Conservation (phyloP, 805 yeast genomes). For the Saccharomycopsis synnaedendra region DNA sequence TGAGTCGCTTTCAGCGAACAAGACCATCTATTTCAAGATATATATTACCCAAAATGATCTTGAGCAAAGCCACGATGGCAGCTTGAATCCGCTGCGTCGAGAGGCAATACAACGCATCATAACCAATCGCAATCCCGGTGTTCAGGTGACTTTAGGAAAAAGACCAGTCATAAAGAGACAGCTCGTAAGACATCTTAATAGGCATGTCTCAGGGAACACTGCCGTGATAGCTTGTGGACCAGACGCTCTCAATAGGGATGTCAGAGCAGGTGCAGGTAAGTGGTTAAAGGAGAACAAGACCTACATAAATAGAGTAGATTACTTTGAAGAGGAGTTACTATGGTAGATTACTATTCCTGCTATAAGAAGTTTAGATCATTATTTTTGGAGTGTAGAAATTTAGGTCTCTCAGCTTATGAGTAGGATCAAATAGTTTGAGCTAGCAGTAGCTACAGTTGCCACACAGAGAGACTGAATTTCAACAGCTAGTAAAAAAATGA, state of each 20-base stretch:
- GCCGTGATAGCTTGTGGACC: slow-evolving; percentile 30
- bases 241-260: slow-evolving; percentile 23
- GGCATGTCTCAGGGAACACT: slow-evolving; percentile 18
- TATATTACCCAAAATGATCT: slow-evolving; percentile 6
- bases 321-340: slow-evolving; percentile 27
- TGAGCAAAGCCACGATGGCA: neutral
- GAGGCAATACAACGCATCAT: neutral
- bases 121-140: slow-evolving; percentile 2
- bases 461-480: too few relatives aligned
- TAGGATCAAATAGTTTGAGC: too few relatives aligned
- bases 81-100: neutral
- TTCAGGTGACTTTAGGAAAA: slow-evolving; percentile 3
- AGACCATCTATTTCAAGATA: slow-evolving; percentile 3
- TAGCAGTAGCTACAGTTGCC: too few relatives aligned
- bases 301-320: slow-evolving; percentile 22
- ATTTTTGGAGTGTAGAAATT: too few relatives aligned
- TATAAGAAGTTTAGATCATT: too few relatives aligned
- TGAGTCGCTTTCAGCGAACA: neutral
- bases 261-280: slow-evolving; percentile 23
- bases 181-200: slow-evolving; percentile 17
- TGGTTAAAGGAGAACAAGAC: slow-evolving; percentile 18
- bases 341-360: slow-evolving; percentile 18
- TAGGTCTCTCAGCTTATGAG: too few relatives aligned
- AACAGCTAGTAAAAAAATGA: too few relatives aligned
- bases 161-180: slow-evolving; percentile 18